Evolutionary conservation across 179 eudicot species (phyloP), one percentile per base, ranked within the genome.

Genomic region (Dionaea muscipula): DNA sequence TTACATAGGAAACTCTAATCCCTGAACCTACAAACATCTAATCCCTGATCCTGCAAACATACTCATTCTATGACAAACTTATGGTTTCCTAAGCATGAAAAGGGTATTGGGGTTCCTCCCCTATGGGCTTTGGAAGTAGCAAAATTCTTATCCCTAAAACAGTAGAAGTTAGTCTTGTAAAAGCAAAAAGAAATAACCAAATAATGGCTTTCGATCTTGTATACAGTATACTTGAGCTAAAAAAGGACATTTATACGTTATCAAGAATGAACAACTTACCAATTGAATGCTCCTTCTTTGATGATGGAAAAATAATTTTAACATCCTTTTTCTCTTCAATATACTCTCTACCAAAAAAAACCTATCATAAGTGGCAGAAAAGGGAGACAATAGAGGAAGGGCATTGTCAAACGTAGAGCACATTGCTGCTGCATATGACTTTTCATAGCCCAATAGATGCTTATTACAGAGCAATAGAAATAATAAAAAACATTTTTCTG

Each of bases 291-390:
- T 70, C 86, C 14, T 59, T 55, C 55, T 56, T 85, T 13, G 79
- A 69, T 55, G 79, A 58, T 38, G 89, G 89, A 76, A 83, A 78
- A 48, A 63, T 67, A 44, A 89, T 57, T 66, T 73, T 78, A 63
- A 79, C 95, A 47, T 83, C 94, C 65, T 65, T 63, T 41, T 79
- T 80, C 57, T 77, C 81, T 59, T 89, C 95, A 63, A 89, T 69
- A 56, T 55, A 60, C 62, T 60, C 65, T 64, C 68, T 93, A 47
- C 71, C 63, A 48, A 75, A 68, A 57, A 76, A 75, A 68, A 95
- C 81, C 63, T 57, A 50, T 38, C 62, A 19, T 27, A 2, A 56
- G 18, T 38, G 44, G n/a, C 46, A 46, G 35, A 23, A 26, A 27
- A n/a, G 33, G 53, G 33, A 22, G 23, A 25, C 16, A 17, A 11